These are phyloP conservation scores for Warburgia ugandensis DNA, from an alignment of 164 flowering plant species.

Conservation along the genomic window DNA sequence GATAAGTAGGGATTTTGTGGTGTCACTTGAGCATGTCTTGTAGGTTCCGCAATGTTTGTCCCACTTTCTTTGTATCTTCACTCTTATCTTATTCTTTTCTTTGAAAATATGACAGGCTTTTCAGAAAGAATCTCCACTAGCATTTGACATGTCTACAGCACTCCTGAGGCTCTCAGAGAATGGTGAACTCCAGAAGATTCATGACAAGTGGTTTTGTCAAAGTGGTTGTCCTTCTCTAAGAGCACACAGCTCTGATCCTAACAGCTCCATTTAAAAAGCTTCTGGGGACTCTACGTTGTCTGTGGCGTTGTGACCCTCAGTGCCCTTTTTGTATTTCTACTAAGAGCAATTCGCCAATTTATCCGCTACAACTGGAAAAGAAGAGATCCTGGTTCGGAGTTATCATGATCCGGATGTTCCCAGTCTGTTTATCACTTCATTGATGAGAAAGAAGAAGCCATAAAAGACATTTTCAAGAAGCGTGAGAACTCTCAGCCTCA, in stretches of 20 bases:
- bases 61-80: not conserved
- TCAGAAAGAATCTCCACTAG: constrained; percentile 55
- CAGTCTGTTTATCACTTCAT: constrained; percentile 37
- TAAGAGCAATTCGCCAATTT: constrained; percentile 36
- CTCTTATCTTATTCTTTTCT: not conserved
- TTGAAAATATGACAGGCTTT: constrained; percentile 68
- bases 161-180: constrained; percentile 54
- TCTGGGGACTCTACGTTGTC: constrained; percentile 59
- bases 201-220: constrained; percentile 53
- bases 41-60: too few relatives aligned
- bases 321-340: constrained; percentile 43
- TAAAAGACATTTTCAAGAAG: constrained; percentile 40
- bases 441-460: constrained; percentile 68
- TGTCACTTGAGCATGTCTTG: too few relatives aligned
- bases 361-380: constrained; percentile 34
- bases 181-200: constrained; percentile 45
- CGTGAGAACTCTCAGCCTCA: constrained; percentile 20
- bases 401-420: constrained; percentile 22
- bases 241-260: constrained; percentile 19
- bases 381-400: constrained; percentile 8
- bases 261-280: constrained; percentile 57
- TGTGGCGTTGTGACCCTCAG: constrained; percentile 34
- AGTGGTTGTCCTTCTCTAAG: constrained; percentile 29
- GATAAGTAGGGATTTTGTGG: too few relatives aligned
- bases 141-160: constrained; percentile 60